Base-by-base conservation (phyloP, 352 stramenopile genomes). In the Pythium sp. region DNA sequence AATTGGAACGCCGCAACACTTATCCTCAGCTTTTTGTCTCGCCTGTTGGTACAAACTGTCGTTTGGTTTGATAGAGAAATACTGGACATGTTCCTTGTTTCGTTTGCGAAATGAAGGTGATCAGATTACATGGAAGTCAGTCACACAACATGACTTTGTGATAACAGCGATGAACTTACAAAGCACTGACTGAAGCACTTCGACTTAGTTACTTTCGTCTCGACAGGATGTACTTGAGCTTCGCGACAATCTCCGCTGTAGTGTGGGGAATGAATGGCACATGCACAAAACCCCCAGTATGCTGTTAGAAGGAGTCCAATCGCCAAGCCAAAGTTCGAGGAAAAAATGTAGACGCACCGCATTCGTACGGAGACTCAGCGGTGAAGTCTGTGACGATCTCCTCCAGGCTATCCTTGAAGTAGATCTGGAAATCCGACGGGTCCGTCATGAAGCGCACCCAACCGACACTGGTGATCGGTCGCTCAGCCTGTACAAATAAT, bases 191-290 rank as follows among this genome's bases (percentile, higher is more conserved):
- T 15, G n/a, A 15, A 14, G n/a, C n/a, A 30, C 49, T 56, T 22
- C 18, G 7, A 22, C 5, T 9, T 26, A 30, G 24, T 62, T 79
- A 90, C 70, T 93, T 93, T 73, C 85, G 78, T 79, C 86, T 75
- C 32, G 87, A 95, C 57, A 94, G 63, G 69, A 96, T 96, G 77
- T 96, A 96, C 83, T 94, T 96, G 67, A 96, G 84, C 71, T 96
- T 96, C 47, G 89, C 89, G 26, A 95, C 89, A 57, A 96, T 96
- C 71, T 96, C 89, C 20, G 89, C 89, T 95, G 65, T 41, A 58
- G 20, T 58, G 28, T 32, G 30, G 30, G 30, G 30, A 32, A 32
- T 28, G 11, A 62, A 15, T 49, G 9, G 9, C 20, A 43, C 20
- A 41, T 24, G 43, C 9, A 32, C 34, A 58, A 2, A 28, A 20